Base-by-base conservation (phyloP, 108 stramenopile species). In the Pseudonitzschia delicatissima region DNA sequence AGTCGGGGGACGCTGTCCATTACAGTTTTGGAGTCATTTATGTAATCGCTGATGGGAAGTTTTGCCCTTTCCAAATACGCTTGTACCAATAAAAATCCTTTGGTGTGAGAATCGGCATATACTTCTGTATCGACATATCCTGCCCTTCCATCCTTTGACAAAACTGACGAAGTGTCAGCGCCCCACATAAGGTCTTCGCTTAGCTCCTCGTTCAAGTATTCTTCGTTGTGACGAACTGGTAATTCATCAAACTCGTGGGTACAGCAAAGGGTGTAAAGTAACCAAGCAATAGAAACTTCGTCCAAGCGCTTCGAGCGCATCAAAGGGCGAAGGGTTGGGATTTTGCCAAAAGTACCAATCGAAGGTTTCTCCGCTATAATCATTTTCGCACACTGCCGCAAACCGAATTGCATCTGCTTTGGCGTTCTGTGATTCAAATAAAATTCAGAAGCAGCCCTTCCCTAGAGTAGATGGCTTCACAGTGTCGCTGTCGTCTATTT, bases 141-240 rank as follows among this genome's bases (percentile, higher is more conserved):
- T 11, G 67, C 36, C 21, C 67, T 80, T 9, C 77, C n/a, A 34
- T 72, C 74, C 27, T 61, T 48, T 59, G 53, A 70, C 50, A 73
- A 45, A 13, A 82, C 33, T 8, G 18, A 61, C 49, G 77, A 39
- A 47, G 77, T 66, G 37, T 90, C 86, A 5, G 86, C 73, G 1
- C 93, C 87, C 96, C 95, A 97, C 28, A 80, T 88, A 36, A 98
- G 55, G 3, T 61, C 51, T 58, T 79, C 74, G 53, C 94, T 95
- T 12, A 99, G 80, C 47, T 97, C 94, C 37, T 78, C 87, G 70
- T 99, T 99, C 57, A 97, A 70, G 26, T 72, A 61, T 59, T 99
- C 99, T 68, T 99, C 98, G 66, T 98, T 99, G 85, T 99, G 99
- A 15, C 99, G 84, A 53, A 99, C 97, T 11, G 99, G 99, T 12